A percentile compares a stretch with the other conserved stretches of the same genome.
Conservation (phyloP, 192 early-diverging fungal species). For the Irineochytrium annulatum region DNA sequence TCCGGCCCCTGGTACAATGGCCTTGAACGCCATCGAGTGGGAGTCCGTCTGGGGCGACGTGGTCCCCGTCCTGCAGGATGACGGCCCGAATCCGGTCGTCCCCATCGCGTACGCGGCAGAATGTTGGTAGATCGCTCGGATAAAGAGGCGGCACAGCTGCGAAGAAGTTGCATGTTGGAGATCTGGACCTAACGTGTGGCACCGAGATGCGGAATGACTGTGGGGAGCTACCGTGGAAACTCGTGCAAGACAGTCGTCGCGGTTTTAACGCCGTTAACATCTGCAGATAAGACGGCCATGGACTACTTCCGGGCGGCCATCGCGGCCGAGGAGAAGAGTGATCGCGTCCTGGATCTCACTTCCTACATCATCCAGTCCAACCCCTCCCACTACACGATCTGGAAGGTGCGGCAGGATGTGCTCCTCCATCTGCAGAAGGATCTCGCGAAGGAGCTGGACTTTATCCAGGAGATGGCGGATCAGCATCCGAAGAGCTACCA, state of each 20-base stretch:
- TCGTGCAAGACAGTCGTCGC: not conserved
- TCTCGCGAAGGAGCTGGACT: constrained; percentile 71
- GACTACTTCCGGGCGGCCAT: constrained; percentile 82
- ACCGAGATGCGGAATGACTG: no score
- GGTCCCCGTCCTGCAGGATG: constrained; percentile 68
- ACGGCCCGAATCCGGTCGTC: constrained; percentile 74
- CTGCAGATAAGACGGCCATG: constrained; percentile 68
- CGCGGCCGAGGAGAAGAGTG: constrained; percentile 63
- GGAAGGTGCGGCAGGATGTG: constrained; percentile 74
- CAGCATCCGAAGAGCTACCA: constrained; percentile 93
- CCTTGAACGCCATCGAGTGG: no score
- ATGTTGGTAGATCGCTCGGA: constrained; percentile 49
- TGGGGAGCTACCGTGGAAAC: not conserved
- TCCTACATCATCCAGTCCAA: constrained; percentile 74
- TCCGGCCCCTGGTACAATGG: no score
- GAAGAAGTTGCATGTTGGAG: no score
- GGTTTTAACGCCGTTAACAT: not conserved
- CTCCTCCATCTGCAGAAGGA: constrained; percentile 65
- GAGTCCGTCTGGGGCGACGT: no score
- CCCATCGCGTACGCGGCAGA: constrained; percentile 76
- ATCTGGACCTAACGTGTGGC: no score
- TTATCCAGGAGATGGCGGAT: constrained; percentile 63
- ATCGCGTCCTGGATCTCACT: constrained; percentile 80
- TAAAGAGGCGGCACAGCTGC: not conserved
- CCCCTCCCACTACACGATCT: constrained; percentile 93